These are phyloP conservation scores for Kodamaea nitidulidarum DNA, from an alignment of 805 yeast species.

Conservation along the genomic window DNA sequence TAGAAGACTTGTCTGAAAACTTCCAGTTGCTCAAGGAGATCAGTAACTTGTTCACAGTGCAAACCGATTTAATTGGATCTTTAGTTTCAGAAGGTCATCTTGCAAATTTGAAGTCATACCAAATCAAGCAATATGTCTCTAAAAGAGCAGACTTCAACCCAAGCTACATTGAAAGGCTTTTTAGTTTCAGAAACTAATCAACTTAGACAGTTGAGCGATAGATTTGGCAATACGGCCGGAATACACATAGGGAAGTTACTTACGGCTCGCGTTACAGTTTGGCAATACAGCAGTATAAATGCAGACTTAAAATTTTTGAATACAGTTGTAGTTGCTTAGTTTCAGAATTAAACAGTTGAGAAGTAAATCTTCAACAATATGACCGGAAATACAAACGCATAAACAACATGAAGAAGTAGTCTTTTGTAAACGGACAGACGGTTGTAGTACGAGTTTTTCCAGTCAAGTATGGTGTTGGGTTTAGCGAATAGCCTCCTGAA, in stretches of 20 bases:
- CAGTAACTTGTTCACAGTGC: slow-evolving; percentile 81
- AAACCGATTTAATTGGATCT: slow-evolving; percentile 72
- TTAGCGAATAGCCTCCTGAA: slow-evolving; percentile 1
- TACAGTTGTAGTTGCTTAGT: neutral
- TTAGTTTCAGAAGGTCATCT: slow-evolving; percentile 79
- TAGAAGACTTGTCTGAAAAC: slow-evolving; percentile 55
- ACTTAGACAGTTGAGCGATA: neutral
- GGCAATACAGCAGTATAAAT: too few species aligned
- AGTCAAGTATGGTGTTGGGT: slow-evolving; percentile 1
- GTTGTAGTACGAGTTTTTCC: neutral
- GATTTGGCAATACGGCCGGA: neutral
- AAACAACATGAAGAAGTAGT: slow-evolving; percentile 3
- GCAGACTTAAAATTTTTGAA: too few species aligned
- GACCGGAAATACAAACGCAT: slow-evolving; percentile 6
- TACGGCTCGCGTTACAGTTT: too few species aligned
- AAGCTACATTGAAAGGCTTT: slow-evolving; percentile 45
- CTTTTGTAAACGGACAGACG: neutral
- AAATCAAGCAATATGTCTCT: slow-evolving; percentile 61
- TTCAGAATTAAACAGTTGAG: slow-evolving; percentile 7
- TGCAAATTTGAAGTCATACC: slow-evolving; percentile 56
- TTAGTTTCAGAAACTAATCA: slow-evolving; percentile 26
- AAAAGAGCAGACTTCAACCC: slow-evolving; percentile 69
- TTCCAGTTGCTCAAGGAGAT: slow-evolving; percentile 74
- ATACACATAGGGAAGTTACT: too few species aligned
- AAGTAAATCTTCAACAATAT: slow-evolving; percentile 7